Evolutionary conservation across 768 basidiomycete genomes (phyloP), one percentile per base, ranked within the genome.

Genomic region (Thelephora ganbajun): DNA sequence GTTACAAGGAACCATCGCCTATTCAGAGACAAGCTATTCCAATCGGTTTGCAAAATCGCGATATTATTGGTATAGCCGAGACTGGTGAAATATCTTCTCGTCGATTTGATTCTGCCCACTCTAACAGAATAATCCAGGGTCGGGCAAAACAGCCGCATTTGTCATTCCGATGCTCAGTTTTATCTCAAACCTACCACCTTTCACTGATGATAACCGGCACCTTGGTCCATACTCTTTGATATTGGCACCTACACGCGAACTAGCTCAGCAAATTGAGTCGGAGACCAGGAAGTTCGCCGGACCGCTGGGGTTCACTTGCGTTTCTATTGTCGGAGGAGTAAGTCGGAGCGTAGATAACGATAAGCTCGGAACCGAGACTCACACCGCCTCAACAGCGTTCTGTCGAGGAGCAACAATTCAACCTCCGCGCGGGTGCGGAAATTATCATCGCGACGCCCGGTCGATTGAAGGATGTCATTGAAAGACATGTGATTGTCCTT

Each of bases 391-490:
- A 56, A 43, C 56, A 89, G 80, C 78, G 92, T 48, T 79, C 90
- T 14, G 86, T 99, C 1, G 94, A 98, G 66, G 96, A 98, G 61
- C 96, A 99, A 61, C 90, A 94, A 61, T 96, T 93, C 66, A 92
- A 92, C 62, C 70, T 99, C 48, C 85, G 93, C n/a, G 87, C 96
- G 56, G 96, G 96, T 46, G 96, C 94, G 0, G 93, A 99, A 57
- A 98, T 99, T 51, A 86, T 99, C 58, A 97, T 99, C 51, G 96
- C 96, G 20, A n/a, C n/a, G n/a, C 96, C 96, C 11, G 96, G 96
- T 68, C 92, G 96, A 66, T 73, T 99, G 14, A 96, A 96, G 65
- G 96, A 98, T 60, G 90, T 97, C 48, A 83, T 99, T 51, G 94
- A 99, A 66, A 80, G 92, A 18, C 88, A 86, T 62, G 90, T 98